Base-by-base conservation (phyloP, 2,329 filamentous ascomycete genomes). In the Sphaceloma murrayae region DNA sequence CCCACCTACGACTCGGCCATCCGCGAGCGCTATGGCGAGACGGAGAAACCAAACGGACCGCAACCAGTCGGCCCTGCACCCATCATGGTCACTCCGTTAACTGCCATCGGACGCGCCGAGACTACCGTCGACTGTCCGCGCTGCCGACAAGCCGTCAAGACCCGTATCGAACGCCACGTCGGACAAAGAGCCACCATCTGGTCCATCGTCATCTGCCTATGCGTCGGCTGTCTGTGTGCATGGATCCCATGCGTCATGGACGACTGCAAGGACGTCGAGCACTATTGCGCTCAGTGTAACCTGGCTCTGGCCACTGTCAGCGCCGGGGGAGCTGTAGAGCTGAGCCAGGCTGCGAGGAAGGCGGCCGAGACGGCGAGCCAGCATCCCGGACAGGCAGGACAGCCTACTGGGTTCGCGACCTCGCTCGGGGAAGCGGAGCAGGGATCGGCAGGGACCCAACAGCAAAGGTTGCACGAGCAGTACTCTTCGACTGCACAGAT, bases 221-320 rank as follows among this genome's bases (percentile, higher is more conserved):
- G 42, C 42, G 42, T 45, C 21, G 42, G 42, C n/a, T 45, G 42
- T 29, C 32, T 45, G 16, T 45, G 42, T 32, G 42, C 42, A 4
- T 45, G 42, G 42, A 45, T 45, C 13, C 42, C 42, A 3, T 45
- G 42, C 31, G 42, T 45, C 30, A 45, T 45, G 30, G 31, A 45
- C 31, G 42, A 45, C 31, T 45, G 42, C 42, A 45, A 45, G 42
- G 42, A 45, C 19, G 31, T 34, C 2, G 42, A 45, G 42, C 42
- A 45, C 42, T 45, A 45, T 22, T 45, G 42, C 42, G 18, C 29
- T 18, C 30, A 32, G 13, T 45, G 42, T 21, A 45, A 45, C 16
- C 9, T 45, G 42, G 29, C 30, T 14, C 29, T 45, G 11, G 42
- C 42, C 6, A 45, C 42, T 3, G 42, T 45, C 11, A 34, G 22